Evolutionary conservation across 2,329 filamentous ascomycete species (phyloP), one percentile per base, ranked within the genome.

Genomic region (Tothia fuscella): DNA sequence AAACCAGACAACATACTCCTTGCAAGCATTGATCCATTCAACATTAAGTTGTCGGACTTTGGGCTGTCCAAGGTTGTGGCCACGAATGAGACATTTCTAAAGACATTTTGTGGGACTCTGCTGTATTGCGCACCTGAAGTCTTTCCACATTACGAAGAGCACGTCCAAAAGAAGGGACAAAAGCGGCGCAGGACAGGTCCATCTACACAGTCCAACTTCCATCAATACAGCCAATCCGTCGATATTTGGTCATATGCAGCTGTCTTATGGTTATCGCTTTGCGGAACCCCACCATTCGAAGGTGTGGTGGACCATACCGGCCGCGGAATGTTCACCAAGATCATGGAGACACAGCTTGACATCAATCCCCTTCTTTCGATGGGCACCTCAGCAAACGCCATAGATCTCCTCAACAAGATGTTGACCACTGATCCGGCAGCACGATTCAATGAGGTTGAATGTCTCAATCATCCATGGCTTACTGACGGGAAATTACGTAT

Each of bases 1-100:
- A 98, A 98, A 57, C 91, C 91, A 0, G 91, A 98, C 66, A 98
- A 98, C 54, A 95, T 98, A 46, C 70, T 98, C 30, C 83, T 96
- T 50, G 70, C 78, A 9, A 80, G 77, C 1, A 58, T 76, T 7
- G 67, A 80, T 5, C 87, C 88, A 0, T 74, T 94, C 37, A 69
- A 75, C 12, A 81, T 96, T 51, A 96, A 98, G 61, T 68, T 98
- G 12, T 94, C 91, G 0, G 91, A 98, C 57, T 98, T 98, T 64
- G 91, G 91, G 41, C 65, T 98, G 4, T 96, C 91, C 2, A 98
- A 98, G 58, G 88, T 93, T 59, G 80, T 94, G 34, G 82, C 87
- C 47, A 85, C 85, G 49, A 79, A 87, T 47, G 82, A 93, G 53
- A 95, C 89, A 0, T 95, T 95, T 54, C 66, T 96, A 28, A 86